These are phyloP conservation scores for Blastocystis hominis DNA, from an alignment of 352 stramenopile genomes.

Conservation along the genomic window DNA sequence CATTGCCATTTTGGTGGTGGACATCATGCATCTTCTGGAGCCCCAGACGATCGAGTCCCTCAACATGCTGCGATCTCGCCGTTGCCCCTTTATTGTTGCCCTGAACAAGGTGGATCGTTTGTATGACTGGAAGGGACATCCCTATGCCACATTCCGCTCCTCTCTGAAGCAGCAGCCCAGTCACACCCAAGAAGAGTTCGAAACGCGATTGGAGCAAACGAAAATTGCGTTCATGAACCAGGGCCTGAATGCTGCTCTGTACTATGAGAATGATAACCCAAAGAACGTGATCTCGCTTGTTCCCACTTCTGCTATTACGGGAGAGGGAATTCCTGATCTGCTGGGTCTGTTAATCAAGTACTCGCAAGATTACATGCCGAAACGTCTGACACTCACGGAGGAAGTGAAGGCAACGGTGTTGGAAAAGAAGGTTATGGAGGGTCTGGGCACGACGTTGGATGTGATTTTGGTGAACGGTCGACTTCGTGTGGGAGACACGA, in stretches of 20 bases:
- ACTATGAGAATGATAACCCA: conserved; percentile 96
- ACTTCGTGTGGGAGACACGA: conserved; percentile 84
- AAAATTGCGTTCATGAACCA: conserved; percentile 89
- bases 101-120: conserved; percentile 96
- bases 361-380: conserved; percentile 83
- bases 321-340: conserved; percentile 92
- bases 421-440: conserved; percentile 98
- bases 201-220: conserved; percentile 79
- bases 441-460: conserved; percentile 94
- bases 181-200: conserved; percentile 87
- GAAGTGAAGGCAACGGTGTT: conserved; percentile 90
- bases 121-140: conserved; percentile 92
- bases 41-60: conserved; percentile 96
- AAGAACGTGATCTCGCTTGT: conserved; percentile 88
- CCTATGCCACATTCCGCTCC: conserved; percentile 83
- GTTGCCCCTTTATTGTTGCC: conserved; percentile 92
- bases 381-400: conserved; percentile 76
- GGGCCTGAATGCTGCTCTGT: conserved; percentile 93
- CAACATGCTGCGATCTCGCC: conserved; percentile 83
- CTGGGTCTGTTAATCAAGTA: conserved; percentile 89
- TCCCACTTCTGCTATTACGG: conserved; percentile 91
- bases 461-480: conserved; percentile 92
- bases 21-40: conserved; percentile 98
- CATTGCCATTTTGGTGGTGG: conserved; percentile 97
- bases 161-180: conserved; percentile 71